Conservation (phyloP, 2,329 filamentous ascomycete genomes). For the Pseudogymnoascus sp. region DNA sequence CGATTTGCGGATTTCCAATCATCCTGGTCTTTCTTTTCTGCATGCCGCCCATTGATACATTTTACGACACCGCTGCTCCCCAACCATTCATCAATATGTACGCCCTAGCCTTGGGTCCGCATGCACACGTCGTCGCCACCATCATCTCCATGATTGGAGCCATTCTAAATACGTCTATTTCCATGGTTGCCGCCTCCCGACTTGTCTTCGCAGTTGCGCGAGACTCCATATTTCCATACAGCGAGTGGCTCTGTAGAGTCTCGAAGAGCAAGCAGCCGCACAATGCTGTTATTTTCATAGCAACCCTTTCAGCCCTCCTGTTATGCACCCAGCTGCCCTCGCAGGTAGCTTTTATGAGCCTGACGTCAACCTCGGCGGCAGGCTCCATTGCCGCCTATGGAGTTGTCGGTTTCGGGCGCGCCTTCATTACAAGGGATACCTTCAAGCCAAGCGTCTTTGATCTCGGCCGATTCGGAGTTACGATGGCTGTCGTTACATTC, state of each 20-base stretch:
- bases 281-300: slow-evolving; percentile 14
- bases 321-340: slow-evolving; percentile 14
- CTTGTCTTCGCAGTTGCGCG: slow-evolving; percentile 13
- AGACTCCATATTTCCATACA: slow-evolving; percentile 13
- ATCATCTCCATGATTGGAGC: slow-evolving; percentile 16
- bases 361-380: slow-evolving; percentile 12
- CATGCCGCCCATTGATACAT: slow-evolving; percentile 28
- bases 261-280: slow-evolving; percentile 13
- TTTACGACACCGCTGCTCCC: slow-evolving; percentile 25
- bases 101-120: slow-evolving; percentile 15
- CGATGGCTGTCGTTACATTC: slow-evolving; percentile 11
- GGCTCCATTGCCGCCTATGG: slow-evolving; percentile 13
- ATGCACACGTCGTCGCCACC: slow-evolving; percentile 16
- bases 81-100: slow-evolving; percentile 24
- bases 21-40: slow-evolving; percentile 28
- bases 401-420: slow-evolving; percentile 12
- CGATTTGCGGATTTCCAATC: slow-evolving; percentile 26
- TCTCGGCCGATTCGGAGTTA: slow-evolving; percentile 11
- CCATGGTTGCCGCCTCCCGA: slow-evolving; percentile 13
- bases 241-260: slow-evolving; percentile 9
- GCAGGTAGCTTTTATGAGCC: slow-evolving; percentile 11
- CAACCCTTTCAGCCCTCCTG: slow-evolving; percentile 9
- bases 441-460: slow-evolving; percentile 13
- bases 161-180: slow-evolving; percentile 15
- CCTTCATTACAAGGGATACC: slow-evolving; percentile 13